Percentiles rank a stretch among this genome's conserved stretches.
Conservation (phyloP, 73 alveolate genomes). For the Tetrahymena elliotti region DNA sequence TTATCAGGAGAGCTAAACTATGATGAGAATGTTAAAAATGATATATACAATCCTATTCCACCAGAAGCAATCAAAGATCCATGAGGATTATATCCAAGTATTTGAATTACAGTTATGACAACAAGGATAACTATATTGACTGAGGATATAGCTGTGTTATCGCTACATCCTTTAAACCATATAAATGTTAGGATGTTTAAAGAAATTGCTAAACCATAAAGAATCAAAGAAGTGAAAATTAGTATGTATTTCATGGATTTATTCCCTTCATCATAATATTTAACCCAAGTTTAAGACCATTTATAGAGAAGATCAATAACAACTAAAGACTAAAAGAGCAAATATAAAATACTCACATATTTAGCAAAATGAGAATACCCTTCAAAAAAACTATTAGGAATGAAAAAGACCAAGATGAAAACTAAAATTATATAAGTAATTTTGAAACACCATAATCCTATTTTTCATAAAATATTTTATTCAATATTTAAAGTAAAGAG, state of each 20-base stretch:
- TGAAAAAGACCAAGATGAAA: slow-evolving; percentile 53
- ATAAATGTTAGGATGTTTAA: background rate
- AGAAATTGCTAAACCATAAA: background rate
- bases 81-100: slow-evolving; percentile 16
- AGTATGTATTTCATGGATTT: slow-evolving; percentile 14
- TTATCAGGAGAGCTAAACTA: slow-evolving; percentile 13
- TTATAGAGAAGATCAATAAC: slow-evolving; percentile 14
- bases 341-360: slow-evolving; percentile 22
- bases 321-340: slow-evolving; percentile 40
- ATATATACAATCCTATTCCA: slow-evolving; percentile 9
- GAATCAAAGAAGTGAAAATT: background rate
- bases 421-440: slow-evolving; percentile 9
- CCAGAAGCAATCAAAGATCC: slow-evolving; percentile 17
- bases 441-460: background rate
- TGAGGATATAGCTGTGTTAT: background rate
- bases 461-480: background rate
- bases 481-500: too few species aligned
- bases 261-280: slow-evolving; percentile 1
- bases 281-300: background rate
- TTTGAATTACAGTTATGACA: slow-evolving; percentile 12
- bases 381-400: slow-evolving; percentile 63
- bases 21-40: slow-evolving; percentile 9
- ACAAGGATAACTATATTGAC: background rate
- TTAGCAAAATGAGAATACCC: slow-evolving; percentile 47
- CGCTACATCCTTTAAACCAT: background rate